Evolutionary conservation across 2,329 filamentous ascomycete species (phyloP), one percentile per base, ranked within the genome.

Genomic region (Exophiala bonariae): DNA sequence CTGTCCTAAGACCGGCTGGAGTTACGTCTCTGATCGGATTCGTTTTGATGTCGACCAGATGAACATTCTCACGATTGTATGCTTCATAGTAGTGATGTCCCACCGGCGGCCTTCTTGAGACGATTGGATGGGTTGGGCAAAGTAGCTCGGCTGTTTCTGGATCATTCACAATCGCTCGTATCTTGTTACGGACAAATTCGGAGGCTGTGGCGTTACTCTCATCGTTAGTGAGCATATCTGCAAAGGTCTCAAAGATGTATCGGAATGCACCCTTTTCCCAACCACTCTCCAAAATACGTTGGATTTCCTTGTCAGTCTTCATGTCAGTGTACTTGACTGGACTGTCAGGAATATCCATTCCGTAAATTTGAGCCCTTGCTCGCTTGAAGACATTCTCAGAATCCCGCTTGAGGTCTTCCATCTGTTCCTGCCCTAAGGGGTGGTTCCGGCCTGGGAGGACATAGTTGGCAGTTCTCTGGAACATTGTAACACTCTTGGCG

Each of bases 391-490:
- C 22, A 50, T 55, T 23, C 44, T 54, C 35, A 23, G 19, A 43
- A n/a, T 52, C 28, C 13, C 49, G 32, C 26, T 34, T 35, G 11
- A 62, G 60, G 5, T 61, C 55, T 3, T 50, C 59, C 28, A 63
- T 52, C 35, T 68, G 66, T n/a, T 61, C 51, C 14, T 62, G 54
- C 8, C 31, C 39, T 6, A 45, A 10, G 9, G 46, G 46, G 16
- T 48, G 31, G 19, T 57, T 50, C 5, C 45, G 28, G 5, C 49
- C 38, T 16, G 49, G 45, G 14, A 53, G 39, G 5, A 59, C 52
- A 66, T 69, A 55, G 30, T 86, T 87, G 0, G 83, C 83, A 1
- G 82, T 86, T 10, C 84, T 75, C 57, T 86, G 81, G 62, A 86
- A 68, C 3, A 66, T 60, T 1, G 66, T 74, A 5, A 59, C 36